Conservation (phyloP, 345 rosid genomes). For the Ailanthus altissimus region DNA sequence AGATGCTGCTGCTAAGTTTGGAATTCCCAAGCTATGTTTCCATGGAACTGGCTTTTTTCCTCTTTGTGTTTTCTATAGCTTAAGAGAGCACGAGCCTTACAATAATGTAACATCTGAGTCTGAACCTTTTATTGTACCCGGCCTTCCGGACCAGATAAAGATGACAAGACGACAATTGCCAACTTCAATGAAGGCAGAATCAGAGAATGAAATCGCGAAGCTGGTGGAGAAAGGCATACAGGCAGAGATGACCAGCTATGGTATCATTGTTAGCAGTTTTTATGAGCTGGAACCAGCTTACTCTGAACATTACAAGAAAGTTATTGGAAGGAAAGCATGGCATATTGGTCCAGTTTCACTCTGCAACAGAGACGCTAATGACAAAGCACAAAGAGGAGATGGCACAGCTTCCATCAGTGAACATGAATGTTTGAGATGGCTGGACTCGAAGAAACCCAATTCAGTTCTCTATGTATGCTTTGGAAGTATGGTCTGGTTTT, state of each 20-base stretch:
- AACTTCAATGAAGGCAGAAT: too few species aligned
- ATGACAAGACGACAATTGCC: slow-evolving; percentile 25
- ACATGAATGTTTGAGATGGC: slow-evolving; percentile 27
- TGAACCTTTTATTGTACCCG: slow-evolving; percentile 34
- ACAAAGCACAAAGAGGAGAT: slow-evolving; percentile 27
- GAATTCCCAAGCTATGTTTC: slow-evolving; percentile 41
- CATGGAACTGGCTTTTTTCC: slow-evolving; percentile 39
- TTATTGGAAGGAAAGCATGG: slow-evolving; percentile 21
- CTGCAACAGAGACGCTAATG: slow-evolving; percentile 15
- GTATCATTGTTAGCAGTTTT: slow-evolving; percentile 25
- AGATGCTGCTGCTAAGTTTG: too few species aligned
- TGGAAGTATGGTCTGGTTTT: slow-evolving; percentile 4
- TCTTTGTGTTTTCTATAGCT: neutral
- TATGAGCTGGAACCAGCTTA: slow-evolving; percentile 29
- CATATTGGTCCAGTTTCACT: slow-evolving; percentile 26
- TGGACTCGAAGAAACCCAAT: slow-evolving; percentile 16
- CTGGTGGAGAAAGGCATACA: neutral
- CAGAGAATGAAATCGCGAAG: neutral
- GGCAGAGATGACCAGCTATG: slow-evolving; percentile 19
- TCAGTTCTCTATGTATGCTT: slow-evolving; percentile 27
- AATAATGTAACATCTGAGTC: slow-evolving; percentile 30
- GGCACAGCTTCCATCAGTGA: neutral
- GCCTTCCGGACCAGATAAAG: slow-evolving; percentile 35
- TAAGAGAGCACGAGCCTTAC: slow-evolving; percentile 24
- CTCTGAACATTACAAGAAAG: slow-evolving; percentile 18